Evolutionary conservation across 305 asterid species (phyloP), one percentile per base, ranked within the genome.

Genomic region (Fraxinus velutina): DNA sequence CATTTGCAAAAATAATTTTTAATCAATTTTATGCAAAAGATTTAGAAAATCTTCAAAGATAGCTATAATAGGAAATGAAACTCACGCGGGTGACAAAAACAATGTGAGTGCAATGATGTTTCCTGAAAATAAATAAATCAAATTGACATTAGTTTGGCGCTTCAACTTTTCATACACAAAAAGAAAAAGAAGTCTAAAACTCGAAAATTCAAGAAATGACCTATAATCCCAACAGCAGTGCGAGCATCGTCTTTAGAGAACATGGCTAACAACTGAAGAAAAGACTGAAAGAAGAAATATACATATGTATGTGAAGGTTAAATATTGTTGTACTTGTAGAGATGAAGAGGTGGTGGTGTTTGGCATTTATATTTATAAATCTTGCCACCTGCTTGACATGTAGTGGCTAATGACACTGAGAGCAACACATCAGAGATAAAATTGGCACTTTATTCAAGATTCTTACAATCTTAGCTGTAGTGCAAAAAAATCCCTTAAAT

Each of bases 61-160:
- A 32, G 36, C 36, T 33, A 33, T 33, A 33, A 33, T 33, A 3
- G 36, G 30, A 32, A 44, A 5, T 21, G 72, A 72, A 80, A 71
- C 90, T 85, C 83, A 85, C 91, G 78, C 66, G 6, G 91, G 90
- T 33, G 90, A 88, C 36, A 84, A 66, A 77, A 88, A 87, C 81
- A 86, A 24, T 79, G 62, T 30, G 71, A 89, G 83, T 1, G 92
- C 76, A 80, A 79, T 87, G 77, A 84, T 55, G 78, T 89, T 89
- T 73, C 92, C 92, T 87, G 89, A 37, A 47, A 81, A 10, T 3
- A 3, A 60, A 74, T 2, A 33, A 33, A 33, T 33, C 36, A 33
- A 33, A 33, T 33, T 33, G 36, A 33, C 6, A 33, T 33, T 33
- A 33, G 36, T 33, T 33, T 33, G 36, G 36, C 36, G 6, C 36